These are phyloP conservation scores for Rhododendron griersonianum DNA, from an alignment of 148 eudicot genomes.

Conservation along the genomic window DNA sequence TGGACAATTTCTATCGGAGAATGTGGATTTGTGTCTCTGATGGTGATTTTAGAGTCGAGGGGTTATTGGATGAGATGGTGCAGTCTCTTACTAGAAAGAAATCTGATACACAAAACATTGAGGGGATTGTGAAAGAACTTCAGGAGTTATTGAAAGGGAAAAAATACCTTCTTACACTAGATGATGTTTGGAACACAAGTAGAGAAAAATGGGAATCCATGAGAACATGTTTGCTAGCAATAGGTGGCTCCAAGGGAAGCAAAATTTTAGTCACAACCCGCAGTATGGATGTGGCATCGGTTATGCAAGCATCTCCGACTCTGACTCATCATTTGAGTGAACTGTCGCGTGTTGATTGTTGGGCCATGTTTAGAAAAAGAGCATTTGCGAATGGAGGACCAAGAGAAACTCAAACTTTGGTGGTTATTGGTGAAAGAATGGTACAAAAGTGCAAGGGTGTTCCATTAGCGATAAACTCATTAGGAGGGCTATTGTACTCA, in stretches of 20 bases:
- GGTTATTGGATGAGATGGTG: conserved; percentile 5
- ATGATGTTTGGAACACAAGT: conserved; percentile 9
- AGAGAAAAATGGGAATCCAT: not conserved
- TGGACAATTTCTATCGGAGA: not conserved
- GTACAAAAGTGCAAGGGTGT: not conserved
- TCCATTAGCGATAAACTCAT: not conserved
- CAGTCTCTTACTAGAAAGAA: conserved; percentile 1
- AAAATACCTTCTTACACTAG: conserved; percentile 1
- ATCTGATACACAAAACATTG: too few relatives aligned
- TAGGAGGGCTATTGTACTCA: not conserved
- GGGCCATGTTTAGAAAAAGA: not conserved
- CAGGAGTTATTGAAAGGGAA: not conserved
- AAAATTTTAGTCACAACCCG: too few relatives aligned
- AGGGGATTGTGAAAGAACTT: not conserved
- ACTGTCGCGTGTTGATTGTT: not conserved
- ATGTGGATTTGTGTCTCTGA: not conserved
- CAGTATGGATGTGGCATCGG: not conserved
- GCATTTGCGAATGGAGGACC: not conserved
- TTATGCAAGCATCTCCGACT: not conserved
- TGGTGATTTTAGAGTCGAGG: not conserved
- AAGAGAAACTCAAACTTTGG: not conserved
- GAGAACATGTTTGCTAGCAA: not conserved
- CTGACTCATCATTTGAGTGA: not conserved
- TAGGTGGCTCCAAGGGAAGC: not conserved
- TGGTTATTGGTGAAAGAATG: not conserved